A percentile compares a stretch with the other conserved stretches of the same genome.
phyloP scores from a whole-genome alignment of 805 yeast species.

The Sugiyamaella boreocaroliniensis region DNA sequence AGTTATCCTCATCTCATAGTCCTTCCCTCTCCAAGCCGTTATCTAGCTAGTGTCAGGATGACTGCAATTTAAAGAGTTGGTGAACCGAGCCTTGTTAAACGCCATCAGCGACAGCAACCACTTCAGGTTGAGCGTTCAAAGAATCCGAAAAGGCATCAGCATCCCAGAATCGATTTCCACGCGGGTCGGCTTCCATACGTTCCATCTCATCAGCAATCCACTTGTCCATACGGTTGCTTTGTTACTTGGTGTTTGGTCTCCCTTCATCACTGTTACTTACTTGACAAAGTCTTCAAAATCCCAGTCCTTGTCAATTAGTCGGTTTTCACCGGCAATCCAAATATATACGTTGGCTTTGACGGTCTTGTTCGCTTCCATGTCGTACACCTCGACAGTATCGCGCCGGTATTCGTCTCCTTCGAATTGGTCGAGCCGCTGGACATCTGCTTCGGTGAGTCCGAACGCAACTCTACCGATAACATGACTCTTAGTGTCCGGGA shows the following conservation, averaged over 20 bases:
- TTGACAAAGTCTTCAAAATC: conserved; percentile 17
- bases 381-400: conserved; percentile 11
- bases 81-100: neutral
- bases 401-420: conserved; percentile 25
- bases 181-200: conserved; percentile 10
- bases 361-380: neutral
- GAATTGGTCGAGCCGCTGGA: conserved; percentile 20
- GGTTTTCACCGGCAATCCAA: conserved; percentile 17
- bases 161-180: conserved; percentile 16
- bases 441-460: conserved; percentile 13
- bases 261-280: neutral
- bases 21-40: no score
- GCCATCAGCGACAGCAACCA: neutral
- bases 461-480: conserved; percentile 20
- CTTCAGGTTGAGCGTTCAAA: neutral
- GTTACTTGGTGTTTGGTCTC: neutral
- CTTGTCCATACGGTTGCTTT: conserved; percentile 9
- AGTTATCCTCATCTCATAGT: no score
- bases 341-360: conserved; percentile 16
- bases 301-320: conserved; percentile 19
- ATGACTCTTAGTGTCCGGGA: neutral
- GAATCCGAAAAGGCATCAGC: conserved; percentile 1
- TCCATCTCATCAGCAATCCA: conserved; percentile 22
- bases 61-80: no score
- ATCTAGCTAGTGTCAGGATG: no score